Conservation (phyloP, 2,329 filamentous ascomycete species). For the Alternaria consortialis region DNA sequence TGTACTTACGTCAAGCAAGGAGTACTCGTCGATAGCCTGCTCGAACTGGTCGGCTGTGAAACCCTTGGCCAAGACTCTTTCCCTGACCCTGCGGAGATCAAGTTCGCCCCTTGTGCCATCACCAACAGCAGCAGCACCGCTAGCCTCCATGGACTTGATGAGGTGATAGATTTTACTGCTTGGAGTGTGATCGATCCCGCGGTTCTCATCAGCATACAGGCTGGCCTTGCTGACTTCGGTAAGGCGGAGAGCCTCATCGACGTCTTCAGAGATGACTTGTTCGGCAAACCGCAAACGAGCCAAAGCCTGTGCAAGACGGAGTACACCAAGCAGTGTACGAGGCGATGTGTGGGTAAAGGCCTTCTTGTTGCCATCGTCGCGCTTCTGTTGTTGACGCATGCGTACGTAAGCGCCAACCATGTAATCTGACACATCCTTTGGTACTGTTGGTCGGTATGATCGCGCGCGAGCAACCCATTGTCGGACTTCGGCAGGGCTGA, state of each 20-base stretch:
- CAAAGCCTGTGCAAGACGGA: conserved; percentile 92
- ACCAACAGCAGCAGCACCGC: conserved; percentile 80
- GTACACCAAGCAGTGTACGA: conserved; percentile 88
- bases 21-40: conserved; percentile 87
- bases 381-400: conserved; percentile 89
- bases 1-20: conserved; percentile 80
- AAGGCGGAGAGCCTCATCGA: conserved; percentile 91
- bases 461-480: conserved; percentile 95
- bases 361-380: conserved; percentile 88
- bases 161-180: conserved; percentile 95
- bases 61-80: conserved; percentile 92
- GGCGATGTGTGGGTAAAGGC: conserved; percentile 94
- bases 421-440: conserved; percentile 88
- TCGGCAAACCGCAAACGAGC: conserved; percentile 90
- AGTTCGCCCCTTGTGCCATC: conserved; percentile 78
- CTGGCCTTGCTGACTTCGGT: conserved; percentile 94
- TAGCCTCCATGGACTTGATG: conserved; percentile 86
- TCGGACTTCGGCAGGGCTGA: conserved; percentile 90
- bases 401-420: conserved; percentile 97
- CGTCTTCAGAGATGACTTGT: conserved; percentile 86
- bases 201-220: conserved; percentile 74
- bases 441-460: conserved; percentile 85
- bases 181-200: conserved; percentile 73
- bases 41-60: conserved; percentile 95
- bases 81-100: conserved; percentile 86